phyloP scores from a whole-genome alignment of 495 filamentous ascomycete genomes.

The Penicillium tannophilum region DNA sequence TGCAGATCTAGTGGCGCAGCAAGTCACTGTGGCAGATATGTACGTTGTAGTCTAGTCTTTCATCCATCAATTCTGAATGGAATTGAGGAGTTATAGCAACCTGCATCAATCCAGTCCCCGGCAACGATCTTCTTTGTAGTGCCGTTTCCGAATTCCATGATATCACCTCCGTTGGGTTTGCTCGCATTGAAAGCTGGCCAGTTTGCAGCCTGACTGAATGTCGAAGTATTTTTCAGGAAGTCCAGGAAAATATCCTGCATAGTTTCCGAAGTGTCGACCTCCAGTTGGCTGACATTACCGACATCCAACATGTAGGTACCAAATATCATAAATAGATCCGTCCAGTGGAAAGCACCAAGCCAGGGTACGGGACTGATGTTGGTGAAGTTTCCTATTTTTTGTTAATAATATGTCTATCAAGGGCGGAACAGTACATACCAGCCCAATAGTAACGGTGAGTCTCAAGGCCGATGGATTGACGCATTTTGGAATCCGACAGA shows the following conservation, averaged over 20 bases:
- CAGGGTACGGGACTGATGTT: slow-evolving; percentile 45
- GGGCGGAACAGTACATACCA: neutral
- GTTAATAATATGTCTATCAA: neutral
- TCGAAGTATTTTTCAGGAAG: slow-evolving; percentile 21
- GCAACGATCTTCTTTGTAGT: slow-evolving; percentile 5
- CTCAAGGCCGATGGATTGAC: slow-evolving; percentile 15
- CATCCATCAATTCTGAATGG: slow-evolving; percentile 7
- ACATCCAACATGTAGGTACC: slow-evolving; percentile 39
- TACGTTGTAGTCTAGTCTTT: neutral
- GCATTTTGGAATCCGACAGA: slow-evolving; percentile 32
- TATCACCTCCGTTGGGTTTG: slow-evolving; percentile 1
- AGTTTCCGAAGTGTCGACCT: slow-evolving; percentile 33
- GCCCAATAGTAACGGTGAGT: slow-evolving; percentile 25
- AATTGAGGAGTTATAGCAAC: slow-evolving; percentile 13
- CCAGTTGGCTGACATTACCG: slow-evolving; percentile 33
- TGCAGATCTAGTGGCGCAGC: neutral
- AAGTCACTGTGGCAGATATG: neutral
- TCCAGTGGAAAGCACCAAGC: slow-evolving; percentile 48
- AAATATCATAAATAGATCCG: slow-evolving; percentile 49
- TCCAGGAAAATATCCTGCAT: slow-evolving; percentile 44
- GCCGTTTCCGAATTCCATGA: slow-evolving; percentile 15
- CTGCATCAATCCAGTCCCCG: slow-evolving; percentile 11
- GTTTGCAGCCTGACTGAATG: neutral
- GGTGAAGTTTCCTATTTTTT: slow-evolving; percentile 43
- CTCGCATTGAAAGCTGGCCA: slow-evolving; percentile 14